Evolutionary conservation across 2,329 filamentous ascomycete genomes (phyloP).

Genomic region (Fusarium pseudoanthophilum): DNA sequence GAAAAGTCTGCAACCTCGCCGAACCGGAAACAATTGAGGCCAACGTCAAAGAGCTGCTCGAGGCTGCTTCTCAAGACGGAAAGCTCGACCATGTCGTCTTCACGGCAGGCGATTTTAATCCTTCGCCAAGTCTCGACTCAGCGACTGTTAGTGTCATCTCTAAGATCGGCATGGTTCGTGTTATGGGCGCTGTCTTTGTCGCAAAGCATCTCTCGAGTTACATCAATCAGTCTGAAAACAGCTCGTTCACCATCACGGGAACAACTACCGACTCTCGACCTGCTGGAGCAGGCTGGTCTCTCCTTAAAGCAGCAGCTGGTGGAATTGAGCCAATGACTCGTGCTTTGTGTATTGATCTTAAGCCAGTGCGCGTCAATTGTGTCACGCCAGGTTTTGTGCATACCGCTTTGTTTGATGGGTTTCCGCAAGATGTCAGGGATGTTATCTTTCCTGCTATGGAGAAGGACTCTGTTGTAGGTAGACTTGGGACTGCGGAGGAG

Average conservation of each 20-base stretch:
- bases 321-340: not conserved
- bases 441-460: not conserved
- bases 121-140: not conserved
- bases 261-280: not conserved
- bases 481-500: not conserved
- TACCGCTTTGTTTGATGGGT: not conserved
- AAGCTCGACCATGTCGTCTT: not conserved
- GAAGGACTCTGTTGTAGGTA: not conserved
- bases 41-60: not conserved
- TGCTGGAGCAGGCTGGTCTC: not conserved
- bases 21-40: not conserved
- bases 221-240: not conserved
- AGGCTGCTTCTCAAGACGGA: not conserved
- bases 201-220: not conserved
- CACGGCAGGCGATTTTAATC: not conserved
- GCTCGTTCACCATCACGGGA: not conserved
- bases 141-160: not conserved
- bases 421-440: not conserved
- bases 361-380: not conserved
- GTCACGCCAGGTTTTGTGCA: not conserved
- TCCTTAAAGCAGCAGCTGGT: rapidly evolving
- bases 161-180: not conserved
- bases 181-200: not conserved
- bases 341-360: not conserved
- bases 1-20: not conserved